These are phyloP conservation scores for Rhodamnia argentea DNA, from an alignment of 345 rosid species.

Conservation along the genomic window DNA sequence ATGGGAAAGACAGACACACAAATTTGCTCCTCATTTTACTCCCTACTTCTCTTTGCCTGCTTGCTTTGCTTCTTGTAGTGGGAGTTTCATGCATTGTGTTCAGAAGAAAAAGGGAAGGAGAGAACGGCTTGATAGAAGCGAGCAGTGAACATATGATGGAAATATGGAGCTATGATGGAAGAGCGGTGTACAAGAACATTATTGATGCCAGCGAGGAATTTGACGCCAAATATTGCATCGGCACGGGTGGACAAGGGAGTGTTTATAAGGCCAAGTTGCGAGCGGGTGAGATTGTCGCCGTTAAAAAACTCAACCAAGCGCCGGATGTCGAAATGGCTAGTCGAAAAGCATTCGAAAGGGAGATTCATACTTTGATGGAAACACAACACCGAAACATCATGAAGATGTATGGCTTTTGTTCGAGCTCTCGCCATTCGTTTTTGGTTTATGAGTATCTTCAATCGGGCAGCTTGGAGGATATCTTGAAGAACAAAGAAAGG, in stretches of 20 bases:
- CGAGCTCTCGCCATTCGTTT: constrained; percentile 1
- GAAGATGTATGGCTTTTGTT: constrained; percentile 21
- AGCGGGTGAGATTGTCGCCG: constrained; percentile 3
- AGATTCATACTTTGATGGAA: constrained; percentile 5
- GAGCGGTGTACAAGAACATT: constrained; percentile 1
- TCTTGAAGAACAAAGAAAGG: background rate
- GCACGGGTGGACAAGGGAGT: constrained; percentile 12
- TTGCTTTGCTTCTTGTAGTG: background rate
- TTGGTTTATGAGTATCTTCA: constrained; percentile 21
- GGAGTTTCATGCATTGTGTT: background rate
- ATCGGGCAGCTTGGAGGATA: constrained; percentile 10
- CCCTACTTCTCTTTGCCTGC: background rate
- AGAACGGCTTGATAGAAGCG: background rate
- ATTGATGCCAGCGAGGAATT: constrained; percentile 6
- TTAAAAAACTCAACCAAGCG: constrained; percentile 4
- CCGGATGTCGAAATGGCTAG: background rate
- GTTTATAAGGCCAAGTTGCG: constrained; percentile 13
- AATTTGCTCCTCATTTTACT: background rate
- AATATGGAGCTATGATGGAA: constrained; percentile 2
- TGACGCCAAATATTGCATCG: constrained; percentile 1
- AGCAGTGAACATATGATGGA: background rate
- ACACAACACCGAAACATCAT: constrained; percentile 24
- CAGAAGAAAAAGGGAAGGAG: background rate
- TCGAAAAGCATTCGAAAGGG: constrained; percentile 11
- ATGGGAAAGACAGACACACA: background rate